Evolutionary conservation across 2,329 filamentous ascomycete genomes (phyloP).

Genomic region (Beauveria caledonica): DNA sequence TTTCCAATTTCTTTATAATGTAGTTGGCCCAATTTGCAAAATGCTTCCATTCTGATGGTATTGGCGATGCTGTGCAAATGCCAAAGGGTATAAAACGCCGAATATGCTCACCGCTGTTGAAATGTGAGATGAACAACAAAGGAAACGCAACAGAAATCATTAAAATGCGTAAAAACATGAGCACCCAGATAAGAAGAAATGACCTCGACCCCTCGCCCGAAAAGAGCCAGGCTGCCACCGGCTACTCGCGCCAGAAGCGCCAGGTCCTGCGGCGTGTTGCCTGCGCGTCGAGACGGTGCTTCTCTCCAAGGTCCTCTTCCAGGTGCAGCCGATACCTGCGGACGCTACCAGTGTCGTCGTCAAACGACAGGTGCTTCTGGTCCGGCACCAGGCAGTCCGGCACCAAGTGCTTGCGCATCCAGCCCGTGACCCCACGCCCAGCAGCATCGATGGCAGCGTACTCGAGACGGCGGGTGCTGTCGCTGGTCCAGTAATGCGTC

Average conservation of each 20-base stretch:
- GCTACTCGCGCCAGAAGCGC: constrained; percentile 15
- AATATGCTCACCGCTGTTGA: constrained; percentile 22
- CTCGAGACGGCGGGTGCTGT: constrained; percentile 52
- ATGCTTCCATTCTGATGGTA: constrained; percentile 6
- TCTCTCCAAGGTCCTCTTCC: constrained; percentile 33
- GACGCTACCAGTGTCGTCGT: constrained; percentile 56
- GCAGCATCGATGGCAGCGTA: constrained; percentile 60
- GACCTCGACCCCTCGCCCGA: not conserved
- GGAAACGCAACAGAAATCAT: constrained; percentile 3
- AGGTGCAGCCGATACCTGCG: constrained; percentile 53
- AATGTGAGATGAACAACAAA: not conserved
- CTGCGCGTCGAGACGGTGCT: constrained; percentile 11
- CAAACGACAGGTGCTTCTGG: constrained; percentile 44
- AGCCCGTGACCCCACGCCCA: constrained; percentile 50
- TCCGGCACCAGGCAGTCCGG: constrained; percentile 53
- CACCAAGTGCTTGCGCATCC: constrained; percentile 48
- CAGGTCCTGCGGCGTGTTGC: constrained; percentile 11
- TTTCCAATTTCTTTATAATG: constrained; percentile 17
- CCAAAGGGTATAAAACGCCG: constrained; percentile 29
- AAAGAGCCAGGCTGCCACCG: not conserved
- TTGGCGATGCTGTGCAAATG: constrained; percentile 7
- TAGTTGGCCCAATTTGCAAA: constrained; percentile 15
- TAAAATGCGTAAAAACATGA: not conserved
- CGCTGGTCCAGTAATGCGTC: constrained; percentile 60
- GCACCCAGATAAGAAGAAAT: not conserved